phyloP scores from a whole-genome alignment of 192 early-diverging fungal species.

The Backusella tarrabulga region DNA sequence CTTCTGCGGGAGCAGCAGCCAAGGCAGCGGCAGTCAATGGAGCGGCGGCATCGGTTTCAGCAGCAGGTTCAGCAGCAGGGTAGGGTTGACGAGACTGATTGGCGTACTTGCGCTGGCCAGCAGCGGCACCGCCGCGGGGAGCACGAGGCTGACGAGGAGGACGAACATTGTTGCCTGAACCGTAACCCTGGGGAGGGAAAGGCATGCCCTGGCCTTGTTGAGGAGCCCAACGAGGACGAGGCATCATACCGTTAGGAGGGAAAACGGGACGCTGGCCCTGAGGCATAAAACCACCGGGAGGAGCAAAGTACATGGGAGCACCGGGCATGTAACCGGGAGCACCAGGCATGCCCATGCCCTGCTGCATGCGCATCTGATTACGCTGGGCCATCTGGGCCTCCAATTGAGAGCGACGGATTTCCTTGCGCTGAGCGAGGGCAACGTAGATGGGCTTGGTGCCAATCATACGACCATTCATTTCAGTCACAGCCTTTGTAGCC shows the following conservation, averaged over 20 bases:
- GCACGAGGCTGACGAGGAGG: constrained; percentile 47
- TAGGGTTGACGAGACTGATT: constrained; percentile 11
- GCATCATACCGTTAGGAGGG: constrained; percentile 43
- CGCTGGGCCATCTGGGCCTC: constrained; percentile 59
- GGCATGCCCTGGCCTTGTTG: constrained; percentile 33
- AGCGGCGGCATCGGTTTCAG: constrained; percentile 8
- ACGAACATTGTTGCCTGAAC: constrained; percentile 42
- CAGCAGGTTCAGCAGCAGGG: background rate
- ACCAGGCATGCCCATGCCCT: constrained; percentile 40
- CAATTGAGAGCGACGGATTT: constrained; percentile 81
- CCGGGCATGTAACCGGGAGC: constrained; percentile 50
- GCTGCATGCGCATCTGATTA: constrained; percentile 46
- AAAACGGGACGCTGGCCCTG: constrained; percentile 42
- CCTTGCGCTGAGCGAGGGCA: constrained; percentile 88
- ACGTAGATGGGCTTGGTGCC: constrained; percentile 88
- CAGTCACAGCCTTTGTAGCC: constrained; percentile 96
- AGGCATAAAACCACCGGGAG: constrained; percentile 26
- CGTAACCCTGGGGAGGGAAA: constrained; percentile 34
- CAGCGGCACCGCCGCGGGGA: constrained; percentile 39
- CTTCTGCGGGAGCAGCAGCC: constrained; percentile 71
- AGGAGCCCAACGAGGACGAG: constrained; percentile 33
- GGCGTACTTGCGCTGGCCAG: constrained; percentile 38
- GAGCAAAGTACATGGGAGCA: constrained; percentile 38
- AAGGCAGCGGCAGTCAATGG: constrained; percentile 66
- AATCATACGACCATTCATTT: constrained; percentile 90